phyloP scores from a whole-genome alignment of 371 early-diverging fungal genomes.

The Actinomucor elegans region DNA sequence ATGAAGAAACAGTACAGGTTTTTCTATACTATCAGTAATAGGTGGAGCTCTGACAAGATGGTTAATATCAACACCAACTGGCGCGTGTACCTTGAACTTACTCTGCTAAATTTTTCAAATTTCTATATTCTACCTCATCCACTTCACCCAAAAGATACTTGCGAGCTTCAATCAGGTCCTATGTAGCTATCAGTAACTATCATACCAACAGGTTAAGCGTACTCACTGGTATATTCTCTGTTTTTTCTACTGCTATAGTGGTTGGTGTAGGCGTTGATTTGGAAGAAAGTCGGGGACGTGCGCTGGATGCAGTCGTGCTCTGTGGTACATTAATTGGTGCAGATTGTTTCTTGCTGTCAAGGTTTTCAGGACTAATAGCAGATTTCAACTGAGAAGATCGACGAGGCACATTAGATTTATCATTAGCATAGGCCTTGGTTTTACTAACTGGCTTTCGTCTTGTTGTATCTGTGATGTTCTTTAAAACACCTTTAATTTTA shows the following conservation, averaged over 20 bases:
- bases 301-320: neutral
- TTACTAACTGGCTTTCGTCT: constrained; percentile 1
- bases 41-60: neutral
- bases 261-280: constrained; percentile 3
- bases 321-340: neutral
- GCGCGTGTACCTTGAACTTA: neutral
- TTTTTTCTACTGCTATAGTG: neutral
- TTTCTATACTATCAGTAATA: neutral
- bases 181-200: neutral
- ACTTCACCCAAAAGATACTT: constrained; percentile 4
- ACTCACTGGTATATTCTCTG: constrained; percentile 12
- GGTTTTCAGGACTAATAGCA: neutral
- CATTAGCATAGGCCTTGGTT: neutral
- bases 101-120: constrained; percentile 1
- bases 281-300: constrained; percentile 11
- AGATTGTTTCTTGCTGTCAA: neutral
- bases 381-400: constrained; percentile 6
- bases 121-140: constrained; percentile 13
- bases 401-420: neutral
- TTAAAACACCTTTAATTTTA: constrained; percentile 13
- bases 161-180: constrained; percentile 16
- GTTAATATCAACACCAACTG: no score
- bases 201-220: neutral
- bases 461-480: constrained; percentile 4
- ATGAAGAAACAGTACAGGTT: constrained; percentile 3